phyloP scores from a whole-genome alignment of 441 rosid species.

The Arabidopsis hybrid region DNA sequence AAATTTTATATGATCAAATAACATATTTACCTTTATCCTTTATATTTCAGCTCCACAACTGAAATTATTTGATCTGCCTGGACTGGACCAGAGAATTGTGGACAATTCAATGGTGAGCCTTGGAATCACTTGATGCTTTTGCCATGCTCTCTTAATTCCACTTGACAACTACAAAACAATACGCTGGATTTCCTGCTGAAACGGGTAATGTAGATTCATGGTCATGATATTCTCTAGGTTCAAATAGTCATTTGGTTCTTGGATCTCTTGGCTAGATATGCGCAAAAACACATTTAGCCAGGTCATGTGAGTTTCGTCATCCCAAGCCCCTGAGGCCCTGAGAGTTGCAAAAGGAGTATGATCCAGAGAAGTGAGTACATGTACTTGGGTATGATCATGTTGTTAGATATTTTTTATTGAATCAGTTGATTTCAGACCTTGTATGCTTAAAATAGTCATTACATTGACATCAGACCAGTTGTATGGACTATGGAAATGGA shows the following conservation, averaged over 20 bases:
- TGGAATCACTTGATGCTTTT: slow-evolving; percentile 28
- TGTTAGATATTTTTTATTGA: background rate
- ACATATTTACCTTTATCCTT: slow-evolving; percentile 13
- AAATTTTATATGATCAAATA: background rate
- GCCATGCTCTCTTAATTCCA: slow-evolving; percentile 20
- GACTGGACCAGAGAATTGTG: slow-evolving; percentile 54
- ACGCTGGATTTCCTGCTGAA: background rate
- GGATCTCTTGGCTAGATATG: background rate
- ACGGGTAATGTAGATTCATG: background rate
- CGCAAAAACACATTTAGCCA: background rate
- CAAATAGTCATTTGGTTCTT: background rate
- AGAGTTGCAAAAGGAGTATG: background rate
- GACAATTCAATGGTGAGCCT: slow-evolving; percentile 62
- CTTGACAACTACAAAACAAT: slow-evolving; percentile 13
- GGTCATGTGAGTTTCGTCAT: background rate
- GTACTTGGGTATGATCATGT: background rate
- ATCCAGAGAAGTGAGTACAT: background rate
- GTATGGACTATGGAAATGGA: background rate
- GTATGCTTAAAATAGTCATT: no score
- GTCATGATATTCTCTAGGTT: background rate
- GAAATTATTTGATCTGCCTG: slow-evolving; percentile 70
- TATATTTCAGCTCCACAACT: slow-evolving; percentile 63
- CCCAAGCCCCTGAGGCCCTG: background rate
- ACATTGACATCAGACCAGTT: no score
- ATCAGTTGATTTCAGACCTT: no score